phyloP scores from a whole-genome alignment of 139 green algal species.

The Desmodesmus armatus region DNA sequence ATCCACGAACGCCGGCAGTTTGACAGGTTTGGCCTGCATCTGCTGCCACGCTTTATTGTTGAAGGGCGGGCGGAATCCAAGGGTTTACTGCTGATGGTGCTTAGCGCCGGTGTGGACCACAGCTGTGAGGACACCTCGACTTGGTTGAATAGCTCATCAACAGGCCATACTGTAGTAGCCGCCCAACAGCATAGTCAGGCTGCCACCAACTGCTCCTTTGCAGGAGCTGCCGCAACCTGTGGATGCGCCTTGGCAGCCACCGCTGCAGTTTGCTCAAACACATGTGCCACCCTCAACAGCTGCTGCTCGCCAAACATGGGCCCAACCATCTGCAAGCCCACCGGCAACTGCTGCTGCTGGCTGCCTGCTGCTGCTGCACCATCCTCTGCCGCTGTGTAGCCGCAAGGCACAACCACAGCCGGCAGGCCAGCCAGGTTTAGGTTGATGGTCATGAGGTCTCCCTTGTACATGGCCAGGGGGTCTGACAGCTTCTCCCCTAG shows the following conservation, averaged over 20 bases:
- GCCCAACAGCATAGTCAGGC: too few species aligned
- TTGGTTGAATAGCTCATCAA: too few species aligned
- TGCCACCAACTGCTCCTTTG: neutral
- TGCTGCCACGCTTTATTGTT: too few species aligned
- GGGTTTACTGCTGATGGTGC: too few species aligned
- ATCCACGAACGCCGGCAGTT: too few species aligned
- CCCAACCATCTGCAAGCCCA: slow-evolving; percentile 88
- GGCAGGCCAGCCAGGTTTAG: slow-evolving; percentile 96
- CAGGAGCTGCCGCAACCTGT: neutral
- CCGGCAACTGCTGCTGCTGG: slow-evolving; percentile 71
- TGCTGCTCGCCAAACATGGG: slow-evolving; percentile 77
- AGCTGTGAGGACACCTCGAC: too few species aligned
- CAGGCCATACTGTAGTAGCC: too few species aligned
- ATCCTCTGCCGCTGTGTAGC: slow-evolving; percentile 52
- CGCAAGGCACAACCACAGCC: slow-evolving; percentile 81
- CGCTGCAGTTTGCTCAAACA: slow-evolving; percentile 78
- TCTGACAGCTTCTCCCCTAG: slow-evolving; percentile 88
- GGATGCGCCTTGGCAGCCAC: slow-evolving; percentile 40
- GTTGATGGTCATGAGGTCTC: slow-evolving; percentile 97
- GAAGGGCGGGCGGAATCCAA: too few species aligned
- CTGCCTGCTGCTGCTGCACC: too few species aligned
- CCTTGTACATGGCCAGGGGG: slow-evolving; percentile 93
- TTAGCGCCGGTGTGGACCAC: too few species aligned
- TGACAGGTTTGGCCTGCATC: too few species aligned
- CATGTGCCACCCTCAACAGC: slow-evolving; percentile 66